phyloP scores from a whole-genome alignment of 2,329 filamentous ascomycete species.

The Cladorrhinum sp. region DNA sequence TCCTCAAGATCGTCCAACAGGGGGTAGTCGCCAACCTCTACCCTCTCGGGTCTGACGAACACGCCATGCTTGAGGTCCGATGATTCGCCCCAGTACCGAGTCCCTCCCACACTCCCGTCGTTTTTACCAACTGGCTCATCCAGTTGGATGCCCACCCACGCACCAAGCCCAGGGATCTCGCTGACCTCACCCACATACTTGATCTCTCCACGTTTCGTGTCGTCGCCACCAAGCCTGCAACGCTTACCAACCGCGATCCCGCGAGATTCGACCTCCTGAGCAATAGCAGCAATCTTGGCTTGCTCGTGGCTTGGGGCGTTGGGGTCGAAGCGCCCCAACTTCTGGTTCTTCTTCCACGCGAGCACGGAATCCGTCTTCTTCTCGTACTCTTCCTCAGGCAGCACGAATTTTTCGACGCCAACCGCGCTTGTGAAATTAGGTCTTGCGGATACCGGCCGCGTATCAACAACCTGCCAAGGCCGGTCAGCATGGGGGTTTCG shows the following conservation, averaged over 20 bases:
- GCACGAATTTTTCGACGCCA: conserved; percentile 81
- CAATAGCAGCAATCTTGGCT: conserved; percentile 65
- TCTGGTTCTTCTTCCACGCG: conserved; percentile 92
- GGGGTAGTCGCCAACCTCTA: conserved; percentile 73
- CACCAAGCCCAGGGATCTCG: conserved; percentile 65
- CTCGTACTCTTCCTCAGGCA: conserved; percentile 84
- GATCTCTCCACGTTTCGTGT: conserved; percentile 66
- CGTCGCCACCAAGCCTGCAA: conserved; percentile 64
- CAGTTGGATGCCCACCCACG: conserved; percentile 71
- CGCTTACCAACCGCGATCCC: conserved; percentile 62
- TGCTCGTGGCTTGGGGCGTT: conserved; percentile 71
- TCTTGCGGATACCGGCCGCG: conserved; percentile 69
- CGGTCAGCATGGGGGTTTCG: conserved; percentile 25
- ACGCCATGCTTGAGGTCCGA: conserved; percentile 68
- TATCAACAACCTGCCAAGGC: conserved; percentile 66
- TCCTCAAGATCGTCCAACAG: conserved; percentile 71
- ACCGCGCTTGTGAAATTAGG: conserved; percentile 80
- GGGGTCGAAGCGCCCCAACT: conserved; percentile 94
- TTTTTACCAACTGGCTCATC: conserved; percentile 84
- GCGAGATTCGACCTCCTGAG: conserved; percentile 66
- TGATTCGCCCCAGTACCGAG: conserved; percentile 66
- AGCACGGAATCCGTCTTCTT: conserved; percentile 83
- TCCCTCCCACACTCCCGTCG: conserved; percentile 62
- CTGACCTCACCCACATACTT: conserved; percentile 70
- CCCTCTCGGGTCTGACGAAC: conserved; percentile 73